These are phyloP conservation scores for Pichia sp. DNA, from an alignment of 1,139 yeast genomes.

Conservation along the genomic window DNA sequence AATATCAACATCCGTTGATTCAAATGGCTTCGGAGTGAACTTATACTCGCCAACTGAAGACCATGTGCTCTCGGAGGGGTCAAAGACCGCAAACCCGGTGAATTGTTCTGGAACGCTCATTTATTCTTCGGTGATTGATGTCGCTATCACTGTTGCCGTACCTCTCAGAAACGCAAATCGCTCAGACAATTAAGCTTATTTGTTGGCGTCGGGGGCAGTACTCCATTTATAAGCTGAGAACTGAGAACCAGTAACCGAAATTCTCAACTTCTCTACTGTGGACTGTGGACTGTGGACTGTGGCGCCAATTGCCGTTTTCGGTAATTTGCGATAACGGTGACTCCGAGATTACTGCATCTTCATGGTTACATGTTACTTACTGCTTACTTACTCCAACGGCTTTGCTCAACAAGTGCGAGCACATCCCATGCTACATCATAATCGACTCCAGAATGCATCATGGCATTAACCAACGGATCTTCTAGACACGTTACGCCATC, in stretches of 20 bases:
- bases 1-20: slow-evolving; percentile 49
- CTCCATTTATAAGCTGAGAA: too few species aligned
- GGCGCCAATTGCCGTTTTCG: background rate
- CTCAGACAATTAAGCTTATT: too few species aligned
- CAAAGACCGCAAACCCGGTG: slow-evolving; percentile 32
- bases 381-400: background rate
- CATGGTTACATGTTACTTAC: background rate
- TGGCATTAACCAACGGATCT: background rate
- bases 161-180: too few species aligned
- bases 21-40: slow-evolving; percentile 39
- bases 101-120: slow-evolving; percentile 29
- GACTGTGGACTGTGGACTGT: too few species aligned
- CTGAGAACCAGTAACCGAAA: too few species aligned
- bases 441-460: background rate
- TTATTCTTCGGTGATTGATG: background rate
- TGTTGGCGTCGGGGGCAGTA: too few species aligned
- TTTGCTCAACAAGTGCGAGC: background rate
- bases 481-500: slow-evolving; percentile 1
- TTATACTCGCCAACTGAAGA: slow-evolving; percentile 29
- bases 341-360: too few species aligned
- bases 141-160: too few species aligned
- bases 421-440: slow-evolving; percentile 3
- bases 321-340: too few species aligned
- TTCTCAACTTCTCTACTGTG: too few species aligned
- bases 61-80: slow-evolving; percentile 29